phyloP scores from a whole-genome alignment of 2,329 filamentous ascomycete genomes.

The Penicillium capsulatum region DNA sequence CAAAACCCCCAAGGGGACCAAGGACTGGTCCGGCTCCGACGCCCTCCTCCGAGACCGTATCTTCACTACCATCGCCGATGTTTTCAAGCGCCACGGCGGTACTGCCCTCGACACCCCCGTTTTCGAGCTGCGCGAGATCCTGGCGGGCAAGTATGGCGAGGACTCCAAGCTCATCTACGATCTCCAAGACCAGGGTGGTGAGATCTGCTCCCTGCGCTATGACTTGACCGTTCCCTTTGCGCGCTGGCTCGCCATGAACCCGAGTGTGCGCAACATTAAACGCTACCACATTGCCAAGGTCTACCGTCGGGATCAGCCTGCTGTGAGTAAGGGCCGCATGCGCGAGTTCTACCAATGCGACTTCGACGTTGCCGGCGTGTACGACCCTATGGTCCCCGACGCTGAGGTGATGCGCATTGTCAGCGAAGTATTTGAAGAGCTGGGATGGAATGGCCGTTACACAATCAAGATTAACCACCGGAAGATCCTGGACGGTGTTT shows the following conservation, averaged over 20 bases:
- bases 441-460: conserved; percentile 69
- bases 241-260: conserved; percentile 89
- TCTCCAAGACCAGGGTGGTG: conserved; percentile 79
- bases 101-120: conserved; percentile 76
- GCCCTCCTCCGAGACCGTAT: conserved; percentile 78
- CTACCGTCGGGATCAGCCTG: conserved; percentile 74
- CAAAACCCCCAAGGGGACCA: conserved; percentile 88
- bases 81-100: conserved; percentile 80
- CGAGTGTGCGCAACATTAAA: conserved; percentile 76
- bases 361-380: conserved; percentile 84
- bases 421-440: conserved; percentile 75
- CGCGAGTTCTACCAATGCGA: conserved; percentile 97
- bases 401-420: conserved; percentile 83
- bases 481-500: conserved; percentile 88
- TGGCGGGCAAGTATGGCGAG: conserved; percentile 87
- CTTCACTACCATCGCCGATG: conserved; percentile 67
- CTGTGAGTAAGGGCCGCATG: conserved; percentile 88
- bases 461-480: conserved; percentile 95
- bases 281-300: conserved; percentile 95
- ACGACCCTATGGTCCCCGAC: conserved; percentile 88
- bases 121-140: conserved; percentile 81
- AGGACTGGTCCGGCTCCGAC: conserved; percentile 76
- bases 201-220: conserved; percentile 78
- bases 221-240: conserved; percentile 88
- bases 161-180: conserved; percentile 92